Evolutionary conservation across 2,329 filamentous ascomycete genomes (phyloP).

Genomic region (Coniochaeta sp.): DNA sequence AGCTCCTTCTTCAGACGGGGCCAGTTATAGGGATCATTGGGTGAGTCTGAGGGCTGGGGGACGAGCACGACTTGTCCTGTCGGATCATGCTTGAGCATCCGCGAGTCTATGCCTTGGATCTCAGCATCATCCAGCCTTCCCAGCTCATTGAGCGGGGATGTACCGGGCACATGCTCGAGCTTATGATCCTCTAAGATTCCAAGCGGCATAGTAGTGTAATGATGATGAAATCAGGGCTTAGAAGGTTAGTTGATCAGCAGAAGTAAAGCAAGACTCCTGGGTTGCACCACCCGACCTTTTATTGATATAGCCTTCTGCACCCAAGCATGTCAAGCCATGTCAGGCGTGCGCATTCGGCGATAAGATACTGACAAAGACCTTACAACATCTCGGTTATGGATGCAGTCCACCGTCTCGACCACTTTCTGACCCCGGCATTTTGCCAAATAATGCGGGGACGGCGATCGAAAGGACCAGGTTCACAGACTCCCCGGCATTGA

Average conservation of each 20-base stretch:
- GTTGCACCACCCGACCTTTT: not conserved
- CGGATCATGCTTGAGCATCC: slow-evolving; percentile 17
- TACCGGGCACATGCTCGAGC: slow-evolving; percentile 19
- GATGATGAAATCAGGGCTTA: not conserved
- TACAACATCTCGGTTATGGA: not conserved
- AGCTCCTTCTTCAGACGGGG: slow-evolving; percentile 23
- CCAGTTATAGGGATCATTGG: slow-evolving; percentile 42
- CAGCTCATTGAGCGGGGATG: slow-evolving; percentile 16
- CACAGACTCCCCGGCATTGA: not conserved
- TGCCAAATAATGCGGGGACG: not conserved
- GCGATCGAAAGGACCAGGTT: not conserved
- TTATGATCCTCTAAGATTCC: slow-evolving; percentile 16
- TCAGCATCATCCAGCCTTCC: slow-evolving; percentile 10
- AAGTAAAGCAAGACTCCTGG: not conserved
- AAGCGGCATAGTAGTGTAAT: slow-evolving; percentile 12
- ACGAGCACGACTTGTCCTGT: slow-evolving; percentile 34
- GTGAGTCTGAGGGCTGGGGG: slow-evolving; percentile 38
- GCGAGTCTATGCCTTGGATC: slow-evolving; percentile 9
- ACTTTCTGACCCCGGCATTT: not conserved
- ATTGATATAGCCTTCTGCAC: not conserved
- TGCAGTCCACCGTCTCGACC: not conserved
- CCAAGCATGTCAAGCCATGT: not conserved
- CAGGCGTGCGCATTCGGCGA: not conserved
- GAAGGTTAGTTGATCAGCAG: not conserved
- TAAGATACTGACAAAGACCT: not conserved